Evolutionary conservation across 2,329 filamentous ascomycete genomes (phyloP).

Genomic region (Cladophialophora immunda): DNA sequence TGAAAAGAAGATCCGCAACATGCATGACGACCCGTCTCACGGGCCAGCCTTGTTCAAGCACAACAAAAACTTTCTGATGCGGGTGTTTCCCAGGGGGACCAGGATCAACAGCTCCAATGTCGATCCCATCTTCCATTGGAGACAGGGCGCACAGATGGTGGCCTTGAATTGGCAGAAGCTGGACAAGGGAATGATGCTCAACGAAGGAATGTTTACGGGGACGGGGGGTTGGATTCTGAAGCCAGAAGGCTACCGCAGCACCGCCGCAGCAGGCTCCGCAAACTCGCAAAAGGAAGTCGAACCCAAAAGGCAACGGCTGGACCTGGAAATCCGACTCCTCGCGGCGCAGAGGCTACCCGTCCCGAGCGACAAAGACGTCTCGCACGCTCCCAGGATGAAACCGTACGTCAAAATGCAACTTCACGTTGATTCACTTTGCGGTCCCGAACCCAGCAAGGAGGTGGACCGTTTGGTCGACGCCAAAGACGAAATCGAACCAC

Average conservation of each 20-base stretch:
- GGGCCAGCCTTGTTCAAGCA: slow-evolving; percentile 74
- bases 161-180: slow-evolving; percentile 93
- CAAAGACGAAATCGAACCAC: slow-evolving; percentile 48
- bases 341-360: slow-evolving; percentile 80
- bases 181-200: slow-evolving; percentile 95
- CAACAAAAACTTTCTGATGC: slow-evolving; percentile 83
- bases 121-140: slow-evolving; percentile 85
- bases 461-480: slow-evolving; percentile 60
- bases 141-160: slow-evolving; percentile 87
- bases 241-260: slow-evolving; percentile 73
- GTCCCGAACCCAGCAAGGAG: slow-evolving; percentile 52
- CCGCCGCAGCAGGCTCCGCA: not conserved
- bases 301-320: slow-evolving; percentile 63
- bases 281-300: slow-evolving; percentile 49
- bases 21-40: slow-evolving; percentile 61
- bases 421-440: slow-evolving; percentile 73
- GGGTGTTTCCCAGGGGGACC: slow-evolving; percentile 84
- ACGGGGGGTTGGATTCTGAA: slow-evolving; percentile 87
- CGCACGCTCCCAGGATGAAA: slow-evolving; percentile 62
- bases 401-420: slow-evolving; percentile 82
- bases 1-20: slow-evolving; percentile 72
- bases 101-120: slow-evolving; percentile 86
- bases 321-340: slow-evolving; percentile 75
- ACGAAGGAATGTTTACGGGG: slow-evolving; percentile 87
- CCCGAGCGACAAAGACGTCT: slow-evolving; percentile 57